Conservation (phyloP, 495 filamentous ascomycete genomes). For the Bryoglossum gracile region DNA sequence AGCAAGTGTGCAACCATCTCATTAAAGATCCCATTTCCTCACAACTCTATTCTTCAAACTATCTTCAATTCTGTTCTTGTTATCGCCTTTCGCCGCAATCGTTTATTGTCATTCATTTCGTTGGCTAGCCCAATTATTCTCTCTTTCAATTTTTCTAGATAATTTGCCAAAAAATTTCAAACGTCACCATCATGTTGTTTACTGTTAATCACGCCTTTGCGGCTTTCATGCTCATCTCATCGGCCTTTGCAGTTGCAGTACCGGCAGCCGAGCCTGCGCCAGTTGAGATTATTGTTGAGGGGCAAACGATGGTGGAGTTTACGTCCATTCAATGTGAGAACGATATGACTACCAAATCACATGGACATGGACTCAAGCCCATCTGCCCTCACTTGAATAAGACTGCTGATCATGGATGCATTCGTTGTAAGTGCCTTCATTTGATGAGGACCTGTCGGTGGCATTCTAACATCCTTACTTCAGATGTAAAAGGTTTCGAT, state of each 20-base stretch:
- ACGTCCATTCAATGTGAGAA: slow-evolving; percentile 1
- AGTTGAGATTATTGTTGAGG: slow-evolving; percentile 1
- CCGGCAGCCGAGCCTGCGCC: neutral
- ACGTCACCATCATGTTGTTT: neutral
- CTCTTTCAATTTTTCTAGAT: neutral
- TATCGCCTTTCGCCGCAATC: neutral
- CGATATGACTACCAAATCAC: neutral
- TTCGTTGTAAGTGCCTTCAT: slow-evolving; percentile 4
- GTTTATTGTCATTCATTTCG: slow-evolving; percentile 2
- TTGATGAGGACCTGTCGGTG: too few species aligned
- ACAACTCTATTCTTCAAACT: neutral
- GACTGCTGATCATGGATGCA: neutral
- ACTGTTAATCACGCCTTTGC: neutral
- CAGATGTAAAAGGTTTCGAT: slow-evolving; percentile 3
- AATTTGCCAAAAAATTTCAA: neutral
- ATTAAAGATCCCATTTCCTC: neutral
- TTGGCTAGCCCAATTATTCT: slow-evolving; percentile 5
- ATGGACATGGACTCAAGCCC: neutral
- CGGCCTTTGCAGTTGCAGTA: neutral
- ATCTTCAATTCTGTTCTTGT: neutral
- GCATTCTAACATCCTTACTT: too few species aligned
- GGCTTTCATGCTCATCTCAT: neutral
- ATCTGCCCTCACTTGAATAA: slow-evolving; percentile 1
- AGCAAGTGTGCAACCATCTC: neutral
- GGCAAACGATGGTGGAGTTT: neutral